A percentile compares a stretch with the other conserved stretches of the same genome.
phyloP scores from a whole-genome alignment of 2,329 filamentous ascomycete genomes.

The Penicillium sp. region DNA sequence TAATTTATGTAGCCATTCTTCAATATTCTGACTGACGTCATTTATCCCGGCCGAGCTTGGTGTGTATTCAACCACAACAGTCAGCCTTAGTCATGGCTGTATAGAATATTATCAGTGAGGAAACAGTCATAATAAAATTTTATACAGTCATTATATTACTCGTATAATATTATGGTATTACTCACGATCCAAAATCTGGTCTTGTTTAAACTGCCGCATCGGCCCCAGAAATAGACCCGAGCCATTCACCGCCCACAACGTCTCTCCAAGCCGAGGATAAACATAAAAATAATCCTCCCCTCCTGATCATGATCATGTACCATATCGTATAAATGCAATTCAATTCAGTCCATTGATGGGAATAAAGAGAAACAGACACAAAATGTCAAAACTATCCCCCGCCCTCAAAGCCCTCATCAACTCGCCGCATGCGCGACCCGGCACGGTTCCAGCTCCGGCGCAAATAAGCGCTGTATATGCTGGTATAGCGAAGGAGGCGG shows the following conservation, averaged over 20 bases:
- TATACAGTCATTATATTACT: too few relatives aligned
- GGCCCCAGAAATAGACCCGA: slow-evolving; percentile 1
- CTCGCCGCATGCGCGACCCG: slow-evolving; percentile 62
- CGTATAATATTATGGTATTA: too few relatives aligned
- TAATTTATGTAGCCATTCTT: too few relatives aligned
- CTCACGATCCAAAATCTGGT: too few relatives aligned
- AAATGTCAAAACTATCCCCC: slow-evolving; percentile 70
- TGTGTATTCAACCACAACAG: too few relatives aligned
- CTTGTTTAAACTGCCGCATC: background rate
- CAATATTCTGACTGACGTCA: too few relatives aligned
- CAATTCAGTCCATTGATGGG: background rate
- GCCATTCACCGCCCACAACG: background rate
- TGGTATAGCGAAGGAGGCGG: slow-evolving; percentile 60
- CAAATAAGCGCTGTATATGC: slow-evolving; percentile 63
- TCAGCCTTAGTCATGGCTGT: too few relatives aligned
- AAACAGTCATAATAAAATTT: too few relatives aligned
- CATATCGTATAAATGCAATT: background rate
- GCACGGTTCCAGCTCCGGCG: slow-evolving; percentile 60
- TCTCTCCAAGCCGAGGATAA: background rate
- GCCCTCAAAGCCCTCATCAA: slow-evolving; percentile 71
- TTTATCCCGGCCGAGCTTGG: too few relatives aligned
- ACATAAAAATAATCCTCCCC: background rate
- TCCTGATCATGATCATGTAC: background rate
- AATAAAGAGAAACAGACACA: slow-evolving; percentile 8
- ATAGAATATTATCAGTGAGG: too few relatives aligned